These are phyloP conservation scores for Secale cereale DNA, from an alignment of 176 grass and related monocot species.

Conservation along the genomic window DNA sequence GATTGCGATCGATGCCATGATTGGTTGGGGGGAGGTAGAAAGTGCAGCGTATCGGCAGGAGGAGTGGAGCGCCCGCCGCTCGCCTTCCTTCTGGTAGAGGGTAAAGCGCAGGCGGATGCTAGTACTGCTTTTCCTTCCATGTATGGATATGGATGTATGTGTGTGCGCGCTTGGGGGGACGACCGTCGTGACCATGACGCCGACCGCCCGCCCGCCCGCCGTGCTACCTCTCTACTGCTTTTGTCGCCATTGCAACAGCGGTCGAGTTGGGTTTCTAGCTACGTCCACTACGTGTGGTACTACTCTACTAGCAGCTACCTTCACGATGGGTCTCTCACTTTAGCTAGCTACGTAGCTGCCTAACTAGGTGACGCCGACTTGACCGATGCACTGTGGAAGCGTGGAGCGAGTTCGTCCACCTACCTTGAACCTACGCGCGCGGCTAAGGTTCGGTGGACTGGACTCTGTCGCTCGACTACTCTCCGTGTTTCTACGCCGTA, in stretches of 20 bases:
- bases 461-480: too few species aligned
- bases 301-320: background rate
- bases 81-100: background rate
- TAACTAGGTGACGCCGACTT: background rate
- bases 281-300: too few species aligned
- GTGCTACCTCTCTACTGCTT: background rate
- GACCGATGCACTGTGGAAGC: background rate
- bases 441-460: too few species aligned
- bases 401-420: too few species aligned
- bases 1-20: background rate
- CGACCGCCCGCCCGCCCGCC: background rate
- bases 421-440: too few species aligned
- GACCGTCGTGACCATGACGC: background rate
- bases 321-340: too few species aligned
- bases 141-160: background rate
- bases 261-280: too few species aligned
- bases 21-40: background rate
- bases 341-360: too few species aligned
- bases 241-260: background rate
- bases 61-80: too few species aligned
- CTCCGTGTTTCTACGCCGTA: too few species aligned
- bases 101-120: too few species aligned
- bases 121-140: background rate
- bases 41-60: background rate
- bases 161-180: too few species aligned